Base-by-base conservation (phyloP, 2,329 filamentous ascomycete genomes). In the Sarocladium oryzae region DNA sequence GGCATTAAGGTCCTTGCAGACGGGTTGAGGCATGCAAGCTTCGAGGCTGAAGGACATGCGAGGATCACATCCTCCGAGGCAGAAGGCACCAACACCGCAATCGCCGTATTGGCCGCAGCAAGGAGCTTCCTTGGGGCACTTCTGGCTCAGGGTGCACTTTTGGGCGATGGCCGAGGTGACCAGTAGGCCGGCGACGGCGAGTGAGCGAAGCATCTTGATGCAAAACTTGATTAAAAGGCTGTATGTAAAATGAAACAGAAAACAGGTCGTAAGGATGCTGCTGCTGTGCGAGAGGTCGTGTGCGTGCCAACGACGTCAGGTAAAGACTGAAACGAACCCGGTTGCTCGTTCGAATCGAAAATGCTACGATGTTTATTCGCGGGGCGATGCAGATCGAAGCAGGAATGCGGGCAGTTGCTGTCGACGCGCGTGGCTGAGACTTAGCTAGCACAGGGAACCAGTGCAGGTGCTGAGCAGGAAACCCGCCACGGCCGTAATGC, bases 31-130 rank as follows among this genome's bases (percentile, higher is more conserved):
- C 7, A 88, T 83, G 69, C 93, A 99, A 2, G 92, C 84, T 58
- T 95, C 83, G 60, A 96, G 78, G 11, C 81, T 81, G 73, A 84
- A 87, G 45, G 92, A 97, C 71, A 85, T 85, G 64, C 84, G 80
- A 28, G 90, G 88, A 66, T 97, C 92, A 74, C 93, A 99, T 56
- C 93, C 93, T 61, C 93, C 93, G 18, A 99, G 81, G 64, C 93
- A 99, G 78, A 88, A 97, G 52, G 91, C 93, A 62, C 93, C 93
- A 52, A 90, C 83, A 72, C 92, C 93, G 63, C 93, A 97, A 69
- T 92, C 78, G 61, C 89, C 89, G 69, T 96, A 97, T 70, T 93
- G 85, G 53, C 86, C 89, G 67, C 88, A 91, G 73, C 88, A 90
- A 26, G 86, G 88, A n/a, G 79, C 70, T 40, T 80, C 76, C 61